Base-by-base conservation (phyloP, 495 filamentous ascomycete species). In the Podospora pseudopauciseta region DNA sequence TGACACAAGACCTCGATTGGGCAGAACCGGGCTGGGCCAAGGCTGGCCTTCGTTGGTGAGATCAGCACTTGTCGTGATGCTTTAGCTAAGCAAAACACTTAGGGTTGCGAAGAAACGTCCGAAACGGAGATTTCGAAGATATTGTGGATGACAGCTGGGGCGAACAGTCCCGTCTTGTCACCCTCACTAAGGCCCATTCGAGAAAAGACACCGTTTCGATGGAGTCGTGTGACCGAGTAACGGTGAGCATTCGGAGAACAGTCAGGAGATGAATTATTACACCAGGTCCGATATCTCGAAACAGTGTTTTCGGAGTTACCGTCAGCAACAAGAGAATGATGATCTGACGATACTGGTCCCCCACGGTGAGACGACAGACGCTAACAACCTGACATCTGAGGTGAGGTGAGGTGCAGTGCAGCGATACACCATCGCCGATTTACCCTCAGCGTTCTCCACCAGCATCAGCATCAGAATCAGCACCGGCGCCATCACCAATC, bases 311-410 rank as follows among this genome's bases (percentile, higher is more conserved):
- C 39, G 39, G 39, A 49, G 39, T 11, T 49, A 49, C 39, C 15
- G 39, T 49, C 39, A 53, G 30, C 62, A 58, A 58, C n/a, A 58
- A 58, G 28, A 9, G 18, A 58, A 58, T 26, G 56, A 16, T 58
- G 56, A 58, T 58, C 15, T 13, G 13, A 13, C 13, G 39, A 49
- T 49, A 49, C 39, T 49, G 39, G 13, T 49, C 39, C 39, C 39
- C 39, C 39, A 49, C 15, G 39, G 39, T 49, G 39, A 49, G 39
- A 49, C 39, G 39, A 49, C 39, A 49, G 39, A 49, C 39, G 15
- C 39, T 11, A 49, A 49, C 7, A 49, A 49, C 9, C 39, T 49
- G 39, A 49, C 39, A 11, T 49, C 39, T 49, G 39, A 49, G 39
- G 39, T 49, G 39, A 49, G 39, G 39, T 49, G 39, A 49, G 39